Percentiles rank a stretch among this genome's conserved stretches.
Evolutionary conservation across 306 rosid genomes (phyloP).

Genomic region (Parietaria judaica): DNA sequence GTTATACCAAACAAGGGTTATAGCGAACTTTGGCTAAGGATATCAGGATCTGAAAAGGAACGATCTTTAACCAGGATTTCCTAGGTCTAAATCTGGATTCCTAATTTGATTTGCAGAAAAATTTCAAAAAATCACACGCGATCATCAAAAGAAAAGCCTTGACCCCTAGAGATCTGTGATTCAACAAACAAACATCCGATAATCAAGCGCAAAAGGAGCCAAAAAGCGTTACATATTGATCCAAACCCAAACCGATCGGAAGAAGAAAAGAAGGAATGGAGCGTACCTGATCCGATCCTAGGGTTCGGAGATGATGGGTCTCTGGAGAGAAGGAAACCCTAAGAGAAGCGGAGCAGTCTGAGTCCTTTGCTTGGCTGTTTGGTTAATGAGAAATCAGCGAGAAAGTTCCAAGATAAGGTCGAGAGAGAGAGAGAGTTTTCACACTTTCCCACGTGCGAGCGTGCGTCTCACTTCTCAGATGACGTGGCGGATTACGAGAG

Average conservation of each 20-base stretch:
- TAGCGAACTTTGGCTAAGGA: neutral
- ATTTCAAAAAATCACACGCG: neutral
- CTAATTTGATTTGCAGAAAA: neutral
- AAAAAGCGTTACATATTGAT: neutral
- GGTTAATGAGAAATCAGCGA: constrained; percentile 12
- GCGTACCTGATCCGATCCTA: constrained; percentile 50
- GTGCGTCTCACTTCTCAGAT: neutral
- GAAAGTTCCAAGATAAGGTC: neutral
- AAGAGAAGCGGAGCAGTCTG: constrained; percentile 35
- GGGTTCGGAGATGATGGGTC: constrained; percentile 26
- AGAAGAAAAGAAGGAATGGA: neutral
- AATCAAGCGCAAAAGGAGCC: neutral
- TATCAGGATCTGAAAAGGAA: neutral
- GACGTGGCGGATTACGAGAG: neutral
- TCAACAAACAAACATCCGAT: neutral
- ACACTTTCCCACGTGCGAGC: neutral
- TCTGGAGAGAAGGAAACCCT: constrained; percentile 23
- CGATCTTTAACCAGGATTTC: neutral
- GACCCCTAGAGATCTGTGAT: neutral
- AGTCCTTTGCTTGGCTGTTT: constrained; percentile 10
- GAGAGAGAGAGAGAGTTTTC: neutral
- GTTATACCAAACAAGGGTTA: neutral
- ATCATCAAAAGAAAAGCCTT: neutral
- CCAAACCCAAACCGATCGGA: constrained; percentile 12
- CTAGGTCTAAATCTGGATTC: neutral